A percentile compares a stretch with the other conserved stretches of the same genome.
phyloP scores from a whole-genome alignment of 2,329 filamentous ascomycete species.

The Trichoderma simmonsii region DNA sequence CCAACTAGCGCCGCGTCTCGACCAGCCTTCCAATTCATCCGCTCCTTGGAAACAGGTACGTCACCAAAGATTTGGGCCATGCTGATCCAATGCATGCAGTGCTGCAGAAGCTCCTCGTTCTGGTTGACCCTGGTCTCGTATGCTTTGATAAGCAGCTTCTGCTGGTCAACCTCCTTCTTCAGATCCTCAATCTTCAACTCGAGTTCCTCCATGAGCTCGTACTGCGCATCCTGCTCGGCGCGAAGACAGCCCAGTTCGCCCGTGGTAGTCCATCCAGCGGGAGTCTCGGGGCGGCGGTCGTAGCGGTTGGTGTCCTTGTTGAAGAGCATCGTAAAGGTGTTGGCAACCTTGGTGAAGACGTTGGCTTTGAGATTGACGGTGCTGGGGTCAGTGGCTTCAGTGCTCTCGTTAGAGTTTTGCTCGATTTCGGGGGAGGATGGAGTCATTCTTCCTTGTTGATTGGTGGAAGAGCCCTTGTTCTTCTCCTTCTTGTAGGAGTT shows the following conservation, averaged over 20 bases:
- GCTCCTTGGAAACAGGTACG: conserved; percentile 7
- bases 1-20: neutral
- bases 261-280: neutral
- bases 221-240: neutral
- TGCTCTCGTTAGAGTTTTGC: neutral
- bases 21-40: conserved; percentile 7
- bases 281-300: neutral
- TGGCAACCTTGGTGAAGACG: conserved; percentile 1
- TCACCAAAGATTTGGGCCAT: conserved; percentile 16
- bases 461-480: neutral
- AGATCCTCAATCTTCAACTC: conserved; percentile 7
- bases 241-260: neutral
- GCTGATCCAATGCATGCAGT: conserved; percentile 17
- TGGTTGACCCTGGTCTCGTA: neutral
- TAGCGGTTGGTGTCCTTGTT: neutral
- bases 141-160: neutral
- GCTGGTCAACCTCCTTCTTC: neutral
- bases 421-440: neutral
- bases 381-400: neutral
- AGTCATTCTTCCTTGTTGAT: neutral
- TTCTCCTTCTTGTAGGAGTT: neutral
- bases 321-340: conserved; percentile 6
- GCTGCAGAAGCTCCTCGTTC: neutral
- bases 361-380: neutral
- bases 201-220: neutral